Evolutionary conservation across 225 moss, liverwort and hornwort genomes (phyloP).

Genomic region (Antitrichia curtipendula): DNA sequence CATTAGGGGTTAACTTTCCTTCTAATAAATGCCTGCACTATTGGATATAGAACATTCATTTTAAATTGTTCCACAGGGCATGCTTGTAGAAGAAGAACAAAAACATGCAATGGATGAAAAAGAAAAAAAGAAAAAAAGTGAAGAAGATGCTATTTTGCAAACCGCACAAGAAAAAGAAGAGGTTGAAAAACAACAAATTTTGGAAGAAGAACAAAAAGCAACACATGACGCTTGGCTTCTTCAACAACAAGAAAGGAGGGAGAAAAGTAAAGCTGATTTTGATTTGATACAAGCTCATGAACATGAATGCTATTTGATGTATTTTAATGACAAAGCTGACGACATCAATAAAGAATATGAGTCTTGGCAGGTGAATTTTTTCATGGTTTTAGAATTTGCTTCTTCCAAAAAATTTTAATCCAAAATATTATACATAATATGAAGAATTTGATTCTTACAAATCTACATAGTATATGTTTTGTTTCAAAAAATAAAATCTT

Average conservation of each 20-base stretch:
- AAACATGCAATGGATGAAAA: not conserved
- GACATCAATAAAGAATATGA: slow-evolving; percentile 21
- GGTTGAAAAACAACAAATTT: not conserved
- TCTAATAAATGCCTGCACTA: too few species aligned
- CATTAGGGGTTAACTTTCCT: too few species aligned
- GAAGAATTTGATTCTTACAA: not conserved
- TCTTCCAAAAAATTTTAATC: not conserved
- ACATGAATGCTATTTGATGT: slow-evolving; percentile 35
- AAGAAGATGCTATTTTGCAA: not conserved
- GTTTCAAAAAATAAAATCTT: not conserved
- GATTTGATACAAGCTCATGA: slow-evolving; percentile 12
- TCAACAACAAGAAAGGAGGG: slow-evolving; percentile 1
- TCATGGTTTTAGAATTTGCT: too few species aligned
- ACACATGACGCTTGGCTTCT: not conserved
- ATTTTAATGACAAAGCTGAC: slow-evolving; percentile 9
- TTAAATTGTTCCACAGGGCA: not conserved
- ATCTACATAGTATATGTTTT: not conserved
- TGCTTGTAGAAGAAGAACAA: not conserved
- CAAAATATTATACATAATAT: too few species aligned
- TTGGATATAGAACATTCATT: too few species aligned
- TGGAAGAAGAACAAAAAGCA: slow-evolving; percentile 4
- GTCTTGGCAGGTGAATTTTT: not conserved
- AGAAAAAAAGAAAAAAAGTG: slow-evolving; percentile 1
- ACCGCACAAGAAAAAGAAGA: not conserved
- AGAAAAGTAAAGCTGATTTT: not conserved